These are phyloP conservation scores for Melocanna baccifera DNA, from an alignment of 176 grass and related monocot genomes.

Conservation along the genomic window DNA sequence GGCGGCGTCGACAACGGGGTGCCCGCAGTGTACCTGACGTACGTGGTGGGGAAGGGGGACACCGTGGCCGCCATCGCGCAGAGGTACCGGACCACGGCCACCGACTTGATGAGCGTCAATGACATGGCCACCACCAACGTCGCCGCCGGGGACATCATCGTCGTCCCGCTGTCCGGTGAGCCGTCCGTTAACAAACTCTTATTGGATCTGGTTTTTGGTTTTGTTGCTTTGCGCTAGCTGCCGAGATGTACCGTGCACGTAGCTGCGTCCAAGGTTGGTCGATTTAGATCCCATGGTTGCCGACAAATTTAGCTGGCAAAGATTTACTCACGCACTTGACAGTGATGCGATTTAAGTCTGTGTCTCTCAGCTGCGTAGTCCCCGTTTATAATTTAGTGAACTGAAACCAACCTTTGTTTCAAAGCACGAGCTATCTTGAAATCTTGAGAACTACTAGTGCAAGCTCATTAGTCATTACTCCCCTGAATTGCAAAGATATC, in stretches of 20 bases:
- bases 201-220: constrained; percentile 11
- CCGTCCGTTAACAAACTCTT: neutral
- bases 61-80: constrained; percentile 52
- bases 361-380: neutral
- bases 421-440: neutral
- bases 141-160: constrained; percentile 74
- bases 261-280: constrained; percentile 9
- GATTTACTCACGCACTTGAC: neutral
- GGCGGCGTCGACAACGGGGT: constrained; percentile 58
- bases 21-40: constrained; percentile 73
- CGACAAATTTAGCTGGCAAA: constrained; percentile 24
- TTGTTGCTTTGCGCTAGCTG: neutral
- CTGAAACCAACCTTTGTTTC: neutral
- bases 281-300: neutral
- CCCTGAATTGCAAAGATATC: neutral
- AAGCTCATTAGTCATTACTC: neutral
- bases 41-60: constrained; percentile 55
- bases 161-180: constrained; percentile 69
- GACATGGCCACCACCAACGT: constrained; percentile 52
- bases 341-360: neutral
- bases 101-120: constrained; percentile 70
- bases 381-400: too few species aligned
- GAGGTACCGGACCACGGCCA: constrained; percentile 55
- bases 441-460: neutral
- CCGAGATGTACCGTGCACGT: neutral